Conservation (phyloP, 2,329 filamentous ascomycete species). For the Periconia sp. region DNA sequence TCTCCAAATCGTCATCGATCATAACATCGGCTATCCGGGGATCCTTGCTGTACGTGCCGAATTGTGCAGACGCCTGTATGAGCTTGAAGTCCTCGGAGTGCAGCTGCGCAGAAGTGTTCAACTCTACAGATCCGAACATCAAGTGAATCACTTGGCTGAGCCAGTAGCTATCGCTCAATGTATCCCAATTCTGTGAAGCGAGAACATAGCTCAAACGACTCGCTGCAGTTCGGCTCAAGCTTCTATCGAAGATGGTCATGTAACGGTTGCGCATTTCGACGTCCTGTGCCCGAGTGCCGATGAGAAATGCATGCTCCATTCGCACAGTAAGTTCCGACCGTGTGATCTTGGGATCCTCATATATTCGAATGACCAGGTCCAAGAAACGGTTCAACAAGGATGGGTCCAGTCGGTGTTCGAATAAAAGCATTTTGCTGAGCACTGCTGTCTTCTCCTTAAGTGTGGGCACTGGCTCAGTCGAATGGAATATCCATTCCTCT, state of each 20-base stretch:
- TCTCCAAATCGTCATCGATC: slow-evolving; percentile 81
- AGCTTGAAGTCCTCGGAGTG: slow-evolving; percentile 84
- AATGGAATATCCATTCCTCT: slow-evolving; percentile 94
- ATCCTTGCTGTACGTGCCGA: slow-evolving; percentile 76
- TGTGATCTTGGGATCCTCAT: slow-evolving; percentile 95
- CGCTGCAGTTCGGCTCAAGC: slow-evolving; percentile 88
- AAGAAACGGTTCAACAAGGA: slow-evolving; percentile 92
- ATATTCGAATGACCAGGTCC: slow-evolving; percentile 95
- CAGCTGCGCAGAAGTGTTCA: slow-evolving; percentile 77
- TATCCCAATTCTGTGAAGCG: slow-evolving; percentile 95
- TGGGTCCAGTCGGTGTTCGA: slow-evolving; percentile 82
- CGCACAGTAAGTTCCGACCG: slow-evolving; percentile 94
- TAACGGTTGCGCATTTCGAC: slow-evolving; percentile 97
- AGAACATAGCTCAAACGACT: slow-evolving; percentile 89
- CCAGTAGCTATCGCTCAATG: slow-evolving; percentile 94
- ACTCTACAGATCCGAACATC: slow-evolving; percentile 87
- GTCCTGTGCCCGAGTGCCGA: slow-evolving; percentile 90
- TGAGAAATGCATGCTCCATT: slow-evolving; percentile 97
- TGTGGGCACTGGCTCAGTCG: slow-evolving; percentile 93
- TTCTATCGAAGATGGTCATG: slow-evolving; percentile 94
- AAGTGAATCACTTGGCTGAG: slow-evolving; percentile 92
- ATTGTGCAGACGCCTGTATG: slow-evolving; percentile 74
- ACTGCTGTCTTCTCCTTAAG: slow-evolving; percentile 99
- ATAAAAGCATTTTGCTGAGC: slow-evolving; percentile 97
- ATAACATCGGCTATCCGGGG: slow-evolving; percentile 67